Evolutionary conservation across 1,139 yeast species (phyloP).

Genomic region (Candida glucosophila): DNA sequence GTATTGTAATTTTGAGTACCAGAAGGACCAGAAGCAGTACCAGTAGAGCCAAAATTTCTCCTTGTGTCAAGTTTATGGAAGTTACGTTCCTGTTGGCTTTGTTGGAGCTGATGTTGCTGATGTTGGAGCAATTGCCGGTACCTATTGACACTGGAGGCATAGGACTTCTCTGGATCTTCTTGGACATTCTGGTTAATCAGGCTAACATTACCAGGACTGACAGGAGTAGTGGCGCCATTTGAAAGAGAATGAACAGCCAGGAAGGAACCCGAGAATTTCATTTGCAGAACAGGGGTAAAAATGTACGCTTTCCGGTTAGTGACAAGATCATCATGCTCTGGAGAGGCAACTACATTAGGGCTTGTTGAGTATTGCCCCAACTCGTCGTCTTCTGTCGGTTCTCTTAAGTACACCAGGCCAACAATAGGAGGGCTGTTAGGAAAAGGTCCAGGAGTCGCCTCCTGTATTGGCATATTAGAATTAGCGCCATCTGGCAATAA

Average conservation of each 20-base stretch:
- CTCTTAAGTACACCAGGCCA: slow-evolving; percentile 82
- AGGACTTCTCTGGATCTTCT: slow-evolving; percentile 9
- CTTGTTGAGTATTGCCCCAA: slow-evolving; percentile 60
- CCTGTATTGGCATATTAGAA: slow-evolving; percentile 68
- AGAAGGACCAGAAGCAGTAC: no score
- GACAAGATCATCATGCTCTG: slow-evolving; percentile 50
- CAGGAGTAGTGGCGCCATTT: slow-evolving; percentile 1
- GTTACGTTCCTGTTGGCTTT: slow-evolving; percentile 12
- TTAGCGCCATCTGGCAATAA: slow-evolving; percentile 71
- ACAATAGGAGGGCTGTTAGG: slow-evolving; percentile 77
- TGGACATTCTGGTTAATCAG: slow-evolving; percentile 4
- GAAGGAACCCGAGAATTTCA: slow-evolving; percentile 21
- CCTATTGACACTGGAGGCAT: slow-evolving; percentile 10
- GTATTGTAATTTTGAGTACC: slow-evolving; percentile 7
- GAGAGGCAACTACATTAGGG: slow-evolving; percentile 41
- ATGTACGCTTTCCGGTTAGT: slow-evolving; percentile 32
- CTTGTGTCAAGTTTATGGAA: slow-evolving; percentile 8
- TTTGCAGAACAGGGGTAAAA: slow-evolving; percentile 40
- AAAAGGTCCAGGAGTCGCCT: slow-evolving; percentile 72
- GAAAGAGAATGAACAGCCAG: slow-evolving; percentile 7
- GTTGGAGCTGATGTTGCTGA: slow-evolving; percentile 16
- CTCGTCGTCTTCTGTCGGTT: slow-evolving; percentile 69
- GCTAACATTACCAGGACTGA: slow-evolving; percentile 4
- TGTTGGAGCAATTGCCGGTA: slow-evolving; percentile 16
- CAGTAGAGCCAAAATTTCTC: slow-evolving; percentile 5